Conservation (phyloP, 2,329 filamentous ascomycete species). For the Tolypocladium guangdongense region DNA sequence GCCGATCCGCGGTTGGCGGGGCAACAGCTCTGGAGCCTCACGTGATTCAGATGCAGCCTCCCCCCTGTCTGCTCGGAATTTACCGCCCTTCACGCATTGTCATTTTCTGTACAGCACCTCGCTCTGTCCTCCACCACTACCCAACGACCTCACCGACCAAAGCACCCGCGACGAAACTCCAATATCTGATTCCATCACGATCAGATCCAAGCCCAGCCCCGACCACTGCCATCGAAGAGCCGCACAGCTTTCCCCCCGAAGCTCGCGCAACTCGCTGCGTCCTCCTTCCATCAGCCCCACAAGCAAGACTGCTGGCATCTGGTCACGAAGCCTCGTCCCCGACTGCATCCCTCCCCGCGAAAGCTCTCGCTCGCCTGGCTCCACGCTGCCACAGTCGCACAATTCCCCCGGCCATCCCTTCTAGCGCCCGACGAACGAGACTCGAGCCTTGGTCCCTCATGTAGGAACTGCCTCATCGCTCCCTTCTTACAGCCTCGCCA, state of each 20-base stretch:
- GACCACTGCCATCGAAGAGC: not conserved
- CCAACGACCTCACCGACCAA: slow-evolving; percentile 5
- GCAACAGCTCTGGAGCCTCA: slow-evolving; percentile 8
- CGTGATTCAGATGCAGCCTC: slow-evolving; percentile 14
- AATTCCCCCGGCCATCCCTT: not conserved
- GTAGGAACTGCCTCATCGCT: slow-evolving; percentile 19
- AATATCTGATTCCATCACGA: slow-evolving; percentile 1
- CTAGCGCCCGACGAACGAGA: not conserved
- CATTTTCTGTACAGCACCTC: slow-evolving; percentile 18
- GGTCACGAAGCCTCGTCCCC: slow-evolving; percentile 4
- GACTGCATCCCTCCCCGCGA: not conserved
- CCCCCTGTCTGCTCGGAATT: slow-evolving; percentile 13
- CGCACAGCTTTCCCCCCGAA: not conserved
- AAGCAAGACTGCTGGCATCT: not conserved
- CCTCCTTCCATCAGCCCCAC: slow-evolving; percentile 3
- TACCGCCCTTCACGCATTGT: slow-evolving; percentile 15
- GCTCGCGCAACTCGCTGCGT: not conserved
- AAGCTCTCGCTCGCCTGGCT: not conserved
- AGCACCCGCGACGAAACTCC: not conserved
- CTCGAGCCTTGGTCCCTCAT: slow-evolving; percentile 15
- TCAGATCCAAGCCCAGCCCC: not conserved
- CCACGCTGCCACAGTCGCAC: not conserved
- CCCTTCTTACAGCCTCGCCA: slow-evolving; percentile 15
- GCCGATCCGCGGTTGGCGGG: slow-evolving; percentile 6
- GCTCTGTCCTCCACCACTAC: slow-evolving; percentile 15